Conservation (phyloP, 2,329 filamentous ascomycete genomes). For the Monosporascus ibericus region DNA sequence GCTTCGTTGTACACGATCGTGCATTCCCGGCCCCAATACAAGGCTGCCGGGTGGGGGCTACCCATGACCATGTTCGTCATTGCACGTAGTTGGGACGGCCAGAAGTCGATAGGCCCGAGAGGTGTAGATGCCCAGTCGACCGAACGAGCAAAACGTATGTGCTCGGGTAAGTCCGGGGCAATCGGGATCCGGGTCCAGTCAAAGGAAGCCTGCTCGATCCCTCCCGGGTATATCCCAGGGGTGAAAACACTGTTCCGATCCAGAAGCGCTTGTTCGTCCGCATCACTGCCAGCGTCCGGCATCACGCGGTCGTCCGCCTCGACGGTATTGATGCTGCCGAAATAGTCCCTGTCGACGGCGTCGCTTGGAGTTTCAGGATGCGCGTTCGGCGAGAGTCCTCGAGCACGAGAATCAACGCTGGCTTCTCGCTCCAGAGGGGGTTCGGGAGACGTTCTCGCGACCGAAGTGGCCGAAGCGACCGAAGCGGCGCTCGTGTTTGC, state of each 20-base stretch:
- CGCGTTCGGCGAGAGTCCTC: slow-evolving; percentile 29
- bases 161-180: slow-evolving; percentile 56
- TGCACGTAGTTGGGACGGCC: slow-evolving; percentile 64
- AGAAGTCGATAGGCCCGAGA: slow-evolving; percentile 69
- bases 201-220: slow-evolving; percentile 50
- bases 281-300: slow-evolving; percentile 14
- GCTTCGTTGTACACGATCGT: slow-evolving; percentile 69
- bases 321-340: slow-evolving; percentile 17
- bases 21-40: slow-evolving; percentile 73
- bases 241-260: slow-evolving; percentile 14
- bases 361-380: slow-evolving; percentile 28
- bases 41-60: slow-evolving; percentile 65
- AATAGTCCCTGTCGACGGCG: slow-evolving; percentile 26
- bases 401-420: slow-evolving; percentile 29
- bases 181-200: slow-evolving; percentile 74
- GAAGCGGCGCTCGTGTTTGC: slow-evolving; percentile 38
- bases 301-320: slow-evolving; percentile 12
- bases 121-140: slow-evolving; percentile 68
- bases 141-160: slow-evolving; percentile 67
- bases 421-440: slow-evolving; percentile 30
- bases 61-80: slow-evolving; percentile 82
- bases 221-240: slow-evolving; percentile 12
- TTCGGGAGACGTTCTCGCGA: slow-evolving; percentile 34
- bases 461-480: slow-evolving; percentile 19
- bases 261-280: slow-evolving; percentile 13